Conservation (phyloP, 352 stramenopile species). For the Pythium utonaiense region DNA sequence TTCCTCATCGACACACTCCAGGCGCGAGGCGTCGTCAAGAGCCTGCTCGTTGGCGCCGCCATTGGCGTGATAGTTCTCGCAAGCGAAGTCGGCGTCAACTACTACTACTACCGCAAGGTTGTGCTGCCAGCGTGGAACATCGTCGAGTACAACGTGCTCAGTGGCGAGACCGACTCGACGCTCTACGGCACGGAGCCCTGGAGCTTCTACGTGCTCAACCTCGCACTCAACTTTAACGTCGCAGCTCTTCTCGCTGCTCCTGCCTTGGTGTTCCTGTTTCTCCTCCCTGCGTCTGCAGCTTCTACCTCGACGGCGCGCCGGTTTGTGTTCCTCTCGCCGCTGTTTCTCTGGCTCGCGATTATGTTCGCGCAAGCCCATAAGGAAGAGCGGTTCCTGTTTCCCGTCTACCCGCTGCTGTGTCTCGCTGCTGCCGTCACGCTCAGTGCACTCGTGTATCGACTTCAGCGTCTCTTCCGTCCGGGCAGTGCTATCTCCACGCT, state of each 20-base stretch:
- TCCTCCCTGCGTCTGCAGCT: conserved; percentile 26
- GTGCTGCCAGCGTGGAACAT: conserved; percentile 92
- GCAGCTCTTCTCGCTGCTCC: conserved; percentile 67
- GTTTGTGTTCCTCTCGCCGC: conserved; percentile 46
- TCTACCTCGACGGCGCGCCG: conserved; percentile 8
- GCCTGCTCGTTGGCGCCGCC: conserved; percentile 40
- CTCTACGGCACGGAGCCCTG: conserved; percentile 96
- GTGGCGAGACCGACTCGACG: conserved; percentile 90
- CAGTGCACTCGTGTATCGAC: conserved; percentile 38
- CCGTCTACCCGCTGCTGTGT: conserved; percentile 91
- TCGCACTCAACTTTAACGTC: conserved; percentile 95
- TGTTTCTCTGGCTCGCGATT: conserved; percentile 91
- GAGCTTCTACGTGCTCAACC: conserved; percentile 95
- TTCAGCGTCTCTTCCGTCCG: conserved; percentile 30
- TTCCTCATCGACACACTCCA: conserved; percentile 85
- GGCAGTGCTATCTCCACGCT: conserved; percentile 16
- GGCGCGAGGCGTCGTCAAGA: conserved; percentile 44
- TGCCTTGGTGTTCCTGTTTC: conserved; percentile 29
- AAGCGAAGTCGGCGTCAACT: conserved; percentile 84
- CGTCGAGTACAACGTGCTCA: conserved; percentile 94
- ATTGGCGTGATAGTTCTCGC: conserved; percentile 70
- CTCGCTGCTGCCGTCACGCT: conserved; percentile 75
- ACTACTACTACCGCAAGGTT: conserved; percentile 67
- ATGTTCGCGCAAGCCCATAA: conserved; percentile 96
- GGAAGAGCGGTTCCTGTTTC: conserved; percentile 98